Conservation (phyloP, 2,329 filamentous ascomycete genomes). For the Diaporthe amygdali region DNA sequence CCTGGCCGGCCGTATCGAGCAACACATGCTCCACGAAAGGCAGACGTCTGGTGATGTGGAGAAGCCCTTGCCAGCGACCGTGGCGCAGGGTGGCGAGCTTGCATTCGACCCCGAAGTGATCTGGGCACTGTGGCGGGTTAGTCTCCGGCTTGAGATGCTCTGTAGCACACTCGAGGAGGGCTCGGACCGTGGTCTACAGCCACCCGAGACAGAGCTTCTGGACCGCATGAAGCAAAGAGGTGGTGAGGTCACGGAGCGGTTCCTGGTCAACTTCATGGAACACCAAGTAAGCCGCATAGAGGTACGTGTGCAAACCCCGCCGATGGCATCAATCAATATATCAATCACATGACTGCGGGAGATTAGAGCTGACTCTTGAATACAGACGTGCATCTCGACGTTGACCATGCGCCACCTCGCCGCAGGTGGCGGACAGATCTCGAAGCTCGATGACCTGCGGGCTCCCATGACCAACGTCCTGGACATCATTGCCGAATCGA, state of each 20-base stretch:
- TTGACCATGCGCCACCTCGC: conserved; percentile 81
- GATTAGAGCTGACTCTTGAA: background rate
- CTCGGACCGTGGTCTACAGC: conserved; percentile 67
- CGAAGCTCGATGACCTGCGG: conserved; percentile 73
- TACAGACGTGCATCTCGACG: conserved; percentile 79
- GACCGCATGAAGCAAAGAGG: conserved; percentile 71
- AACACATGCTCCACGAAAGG: conserved; percentile 60
- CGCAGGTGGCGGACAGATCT: conserved; percentile 67
- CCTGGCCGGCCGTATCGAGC: conserved; percentile 78
- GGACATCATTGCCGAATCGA: conserved; percentile 61
- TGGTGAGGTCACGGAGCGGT: conserved; percentile 86
- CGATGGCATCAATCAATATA: too few species aligned
- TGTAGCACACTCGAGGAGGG: conserved; percentile 85
- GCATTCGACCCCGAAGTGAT: conserved; percentile 82
- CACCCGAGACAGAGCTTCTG: conserved; percentile 82
- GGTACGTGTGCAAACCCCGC: conserved; percentile 57
- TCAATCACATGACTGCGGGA: too few species aligned
- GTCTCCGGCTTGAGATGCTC: conserved; percentile 88
- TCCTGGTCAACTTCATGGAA: conserved; percentile 88
- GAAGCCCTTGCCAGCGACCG: conserved; percentile 59
- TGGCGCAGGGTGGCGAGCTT: conserved; percentile 70
- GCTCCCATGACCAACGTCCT: conserved; percentile 80
- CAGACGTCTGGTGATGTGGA: conserved; percentile 48
- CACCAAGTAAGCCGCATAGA: conserved; percentile 96
- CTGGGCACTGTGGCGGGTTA: conserved; percentile 90